Evolutionary conservation across 371 early-diverging fungal species (phyloP), one percentile per base, ranked within the genome.

Genomic region (Rhizopus sp.): DNA sequence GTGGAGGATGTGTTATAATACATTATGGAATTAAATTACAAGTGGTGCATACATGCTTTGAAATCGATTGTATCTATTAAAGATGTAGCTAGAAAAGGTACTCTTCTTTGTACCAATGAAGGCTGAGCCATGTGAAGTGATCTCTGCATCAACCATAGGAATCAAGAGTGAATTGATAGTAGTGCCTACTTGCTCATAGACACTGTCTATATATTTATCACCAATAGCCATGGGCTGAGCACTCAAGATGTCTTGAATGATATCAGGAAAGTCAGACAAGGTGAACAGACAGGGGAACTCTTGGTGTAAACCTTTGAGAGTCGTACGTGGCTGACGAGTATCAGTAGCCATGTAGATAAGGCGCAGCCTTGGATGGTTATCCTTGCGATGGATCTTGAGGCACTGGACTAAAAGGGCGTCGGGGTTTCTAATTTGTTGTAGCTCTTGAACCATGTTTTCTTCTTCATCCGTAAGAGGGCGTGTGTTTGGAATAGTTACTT

Each of bases 291-390:
- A 84, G 0, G 75, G 74, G 53, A 75, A 82, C 33, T 78, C 75
- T 3, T 70, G 63, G 59, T 75, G 69, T 7, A 77, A 64, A 0
- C 61, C 58, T 6, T 63, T 60, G 5, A 84, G 52, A 1, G 74
- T 58, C 0, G 57, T 39, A 29, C 84, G 78, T 29, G 84, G 84
- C 33, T 73, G 64, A 16, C 64, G 69, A 8, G 82, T 73, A 66
- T 84, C 84, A 0, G 84, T 84, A 5, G 84, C 81, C 76, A 84
- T 76, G 38, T 73, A 84, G 30, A 82, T 69, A 50, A 83, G 64
- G 0, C 70, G 77, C 30, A 69, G 52, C 42, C 64, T 57, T 5
- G 72, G 72, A 44, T 64, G 64, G 12, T 65, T 52, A 2, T 52
- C 38, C 16, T 57, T 29, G 17, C 17, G 48, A 17, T 58, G 53